These are phyloP conservation scores for Brassica nigra DNA, from an alignment of 345 rosid genomes.

Conservation along the genomic window DNA sequence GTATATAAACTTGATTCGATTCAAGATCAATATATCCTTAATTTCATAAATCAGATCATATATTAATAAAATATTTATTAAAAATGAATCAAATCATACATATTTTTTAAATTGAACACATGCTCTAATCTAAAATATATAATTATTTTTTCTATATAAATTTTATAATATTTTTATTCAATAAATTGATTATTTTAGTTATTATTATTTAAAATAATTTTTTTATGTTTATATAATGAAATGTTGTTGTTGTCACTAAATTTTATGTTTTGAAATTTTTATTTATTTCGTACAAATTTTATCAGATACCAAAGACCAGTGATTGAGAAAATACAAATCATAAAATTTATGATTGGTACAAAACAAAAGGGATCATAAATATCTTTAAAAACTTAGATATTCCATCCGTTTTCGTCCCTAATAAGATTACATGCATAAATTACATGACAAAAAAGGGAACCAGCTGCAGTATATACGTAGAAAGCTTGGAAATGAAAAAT, in stretches of 20 bases:
- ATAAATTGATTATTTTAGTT: too few species aligned
- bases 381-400: not conserved
- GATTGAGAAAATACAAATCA: not conserved
- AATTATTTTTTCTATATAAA: not conserved
- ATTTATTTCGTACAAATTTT: not conserved
- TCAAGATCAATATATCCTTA: too few species aligned
- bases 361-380: not conserved
- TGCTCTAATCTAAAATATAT: too few species aligned
- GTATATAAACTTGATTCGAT: not conserved
- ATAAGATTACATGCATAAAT: slow-evolving; percentile 8
- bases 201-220: too few species aligned
- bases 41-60: too few species aligned
- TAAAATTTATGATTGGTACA: not conserved
- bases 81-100: too few species aligned
- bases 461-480: slow-evolving; percentile 5
- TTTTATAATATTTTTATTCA: not conserved
- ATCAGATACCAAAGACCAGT: not conserved
- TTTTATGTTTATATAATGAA: too few species aligned
- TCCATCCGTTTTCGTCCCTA: not conserved
- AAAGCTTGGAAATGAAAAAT: slow-evolving; percentile 5
- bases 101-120: too few species aligned
- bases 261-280: too few species aligned
- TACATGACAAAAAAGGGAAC: slow-evolving; percentile 16
- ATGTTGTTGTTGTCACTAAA: not conserved
- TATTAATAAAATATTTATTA: too few species aligned